Evolutionary conservation across 2,329 filamentous ascomycete genomes (phyloP), one percentile per base, ranked within the genome.

Genomic region (Ilyonectria sp.): DNA sequence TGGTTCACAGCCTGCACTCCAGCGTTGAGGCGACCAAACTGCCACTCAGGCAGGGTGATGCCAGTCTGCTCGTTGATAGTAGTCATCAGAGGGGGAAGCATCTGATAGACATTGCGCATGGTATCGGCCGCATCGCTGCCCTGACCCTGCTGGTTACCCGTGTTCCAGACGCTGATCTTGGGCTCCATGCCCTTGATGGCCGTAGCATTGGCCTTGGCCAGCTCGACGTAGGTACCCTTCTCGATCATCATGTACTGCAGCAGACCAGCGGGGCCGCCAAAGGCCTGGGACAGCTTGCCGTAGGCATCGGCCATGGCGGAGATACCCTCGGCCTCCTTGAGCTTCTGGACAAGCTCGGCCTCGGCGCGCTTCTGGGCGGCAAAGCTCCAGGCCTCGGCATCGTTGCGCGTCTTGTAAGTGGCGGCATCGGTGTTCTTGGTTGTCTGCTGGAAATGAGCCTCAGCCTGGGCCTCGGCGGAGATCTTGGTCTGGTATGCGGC

Each of bases 121-220:
- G 78, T 74, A 44, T 81, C 77, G 4, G 92, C 87, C 65, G 93
- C 91, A 62, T 87, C 83, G 47, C 81, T 79, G 46, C 80, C 79
- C n/a, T 81, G 83, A 21, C 78, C 77, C 15, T 78, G 81, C 11
- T 81, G 82, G 3, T 79, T 85, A 55, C 93, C 93, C 9, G 94
- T 97, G 78, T 94, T 96, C 94, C 94, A 97, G 29, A 95, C 90
- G 69, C 91, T 94, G 83, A 97, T 96, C 91, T 97, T 97, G 71
- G 94, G 94, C 79, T 94, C 89, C 72, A 97, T 82, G 29, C 94
- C 94, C 58, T 89, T 86, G 77, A 97, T 89, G 35, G 93, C 94
- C 35, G 86, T 79, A 53, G 92, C 93, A 74, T 97, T 97, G 56
- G 93, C 93, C 74, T 92, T 86, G 65, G 94, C 94, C 56, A 97